phyloP scores from a whole-genome alignment of 2,329 filamentous ascomycete species.

The Colletotrichum gigasporum region DNA sequence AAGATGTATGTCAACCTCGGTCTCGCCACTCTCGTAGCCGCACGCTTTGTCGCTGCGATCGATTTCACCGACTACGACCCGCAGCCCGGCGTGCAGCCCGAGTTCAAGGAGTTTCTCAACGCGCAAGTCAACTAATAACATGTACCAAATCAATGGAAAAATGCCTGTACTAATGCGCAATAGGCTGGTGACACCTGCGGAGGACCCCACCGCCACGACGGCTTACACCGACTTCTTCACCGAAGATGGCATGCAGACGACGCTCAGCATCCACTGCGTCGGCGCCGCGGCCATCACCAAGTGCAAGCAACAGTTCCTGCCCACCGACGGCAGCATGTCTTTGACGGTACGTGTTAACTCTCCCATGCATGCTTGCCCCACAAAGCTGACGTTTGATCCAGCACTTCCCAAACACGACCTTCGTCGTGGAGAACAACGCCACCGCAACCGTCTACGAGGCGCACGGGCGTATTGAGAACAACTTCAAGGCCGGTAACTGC shows the following conservation, averaged over 20 bases:
- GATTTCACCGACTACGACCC: slow-evolving; percentile 17
- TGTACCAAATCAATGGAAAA: background rate
- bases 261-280: slow-evolving; percentile 25
- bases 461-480: slow-evolving; percentile 18
- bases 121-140: background rate
- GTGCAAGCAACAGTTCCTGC: slow-evolving; percentile 24
- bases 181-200: slow-evolving; percentile 18
- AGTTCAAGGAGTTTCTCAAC: slow-evolving; percentile 15
- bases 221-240: slow-evolving; percentile 27
- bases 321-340: slow-evolving; percentile 20
- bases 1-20: background rate
- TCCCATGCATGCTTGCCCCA: too few relatives aligned
- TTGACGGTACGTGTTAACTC: background rate
- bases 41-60: background rate
- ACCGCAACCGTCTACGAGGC: slow-evolving; percentile 22
- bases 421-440: slow-evolving; percentile 9
- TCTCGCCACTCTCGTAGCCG: background rate
- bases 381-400: background rate
- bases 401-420: slow-evolving; percentile 26
- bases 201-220: slow-evolving; percentile 24
- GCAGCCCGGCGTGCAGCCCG: slow-evolving; percentile 11
- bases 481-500: slow-evolving; percentile 25
- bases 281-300: slow-evolving; percentile 17
- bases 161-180: fast-evolving
- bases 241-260: slow-evolving; percentile 25